Base-by-base conservation (phyloP, 345 rosid species). In the Eucalyptus pauciflora region DNA sequence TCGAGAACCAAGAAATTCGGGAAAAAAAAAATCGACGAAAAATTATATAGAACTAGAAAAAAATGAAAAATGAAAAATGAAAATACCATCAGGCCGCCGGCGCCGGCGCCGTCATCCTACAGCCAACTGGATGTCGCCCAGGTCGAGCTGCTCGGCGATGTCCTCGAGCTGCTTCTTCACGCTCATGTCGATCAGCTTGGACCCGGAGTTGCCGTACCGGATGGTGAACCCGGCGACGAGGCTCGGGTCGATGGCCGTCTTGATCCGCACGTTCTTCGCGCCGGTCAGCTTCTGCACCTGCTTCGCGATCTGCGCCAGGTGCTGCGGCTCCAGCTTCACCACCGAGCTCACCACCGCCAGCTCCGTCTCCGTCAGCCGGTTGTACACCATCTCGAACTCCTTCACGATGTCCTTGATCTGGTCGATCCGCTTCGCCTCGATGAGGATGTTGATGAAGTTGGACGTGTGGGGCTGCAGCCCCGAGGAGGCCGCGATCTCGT, bases 91-190 rank as follows among this genome's bases (percentile, higher is more conserved):
- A 41, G n/a, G 64, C 13, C 31, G n/a, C 64, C n/a, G 14, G n/a
- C 48, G 48, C 27, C 83, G 13, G 24, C 83, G 4, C 7, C 27
- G 83, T 11, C 85, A 6, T 76, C 29, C 41, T 76, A 90, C 88
- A 88, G 95, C 91, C 37, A 96, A 94, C 88, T 94, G 93, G 92
- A 97, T 93, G 83, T 96, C 98, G 50, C 95, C 94, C 91, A 96
- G 92, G 45, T 96, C 99, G 85, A 96, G 94, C 94, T 96, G 96
- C 4, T 94, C 91, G 52, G 99, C 95, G 69, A 97, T 96, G 90
- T 97, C 99, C 79, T 96, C 98, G 90, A 97, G 93, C 94, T 97
- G 99, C 90, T 94, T 97, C 98, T 95, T 96, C 46, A 96, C 99
- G 87, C 99, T 97, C 99, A 96, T 93, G 86, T 97, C 99, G 90